phyloP scores from a whole-genome alignment of 257 asterid genomes.

The Solanum neorickii region DNA sequence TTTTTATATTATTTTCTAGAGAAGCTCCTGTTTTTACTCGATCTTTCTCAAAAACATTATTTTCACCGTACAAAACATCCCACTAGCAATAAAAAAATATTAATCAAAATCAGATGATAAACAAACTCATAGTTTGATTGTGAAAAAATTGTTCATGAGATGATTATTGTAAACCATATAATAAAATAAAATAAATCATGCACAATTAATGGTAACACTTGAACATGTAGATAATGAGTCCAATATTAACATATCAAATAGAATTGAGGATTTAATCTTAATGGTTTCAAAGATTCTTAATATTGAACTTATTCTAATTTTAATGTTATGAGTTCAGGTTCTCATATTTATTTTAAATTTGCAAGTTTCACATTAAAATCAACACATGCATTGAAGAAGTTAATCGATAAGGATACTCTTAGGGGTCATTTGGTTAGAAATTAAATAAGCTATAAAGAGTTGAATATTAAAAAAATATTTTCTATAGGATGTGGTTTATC shows the following conservation, averaged over 20 bases:
- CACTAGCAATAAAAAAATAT: constrained; percentile 29
- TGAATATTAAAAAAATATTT: neutral
- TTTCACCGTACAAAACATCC: constrained; percentile 48
- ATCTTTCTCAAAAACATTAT: constrained; percentile 32
- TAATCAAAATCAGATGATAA: neutral
- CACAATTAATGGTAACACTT: neutral
- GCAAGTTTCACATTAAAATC: neutral
- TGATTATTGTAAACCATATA: neutral
- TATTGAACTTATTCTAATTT: neutral
- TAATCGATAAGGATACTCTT: neutral
- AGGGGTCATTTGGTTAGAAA: neutral
- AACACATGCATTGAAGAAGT: neutral
- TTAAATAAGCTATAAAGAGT: neutral
- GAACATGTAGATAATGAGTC: neutral
- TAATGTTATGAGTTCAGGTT: neutral
- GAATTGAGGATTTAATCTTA: neutral
- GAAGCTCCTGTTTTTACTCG: constrained; percentile 39
- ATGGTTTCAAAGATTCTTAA: neutral
- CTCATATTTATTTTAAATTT: neutral
- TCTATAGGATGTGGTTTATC: neutral
- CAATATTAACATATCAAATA: neutral
- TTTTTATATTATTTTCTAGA: constrained; percentile 41
- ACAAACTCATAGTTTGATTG: neutral
- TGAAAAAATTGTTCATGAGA: neutral
- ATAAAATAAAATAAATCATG: neutral